These are phyloP conservation scores for Neospermospora avenae DNA, from an alignment of 2,329 filamentous ascomycete species.

Conservation along the genomic window DNA sequence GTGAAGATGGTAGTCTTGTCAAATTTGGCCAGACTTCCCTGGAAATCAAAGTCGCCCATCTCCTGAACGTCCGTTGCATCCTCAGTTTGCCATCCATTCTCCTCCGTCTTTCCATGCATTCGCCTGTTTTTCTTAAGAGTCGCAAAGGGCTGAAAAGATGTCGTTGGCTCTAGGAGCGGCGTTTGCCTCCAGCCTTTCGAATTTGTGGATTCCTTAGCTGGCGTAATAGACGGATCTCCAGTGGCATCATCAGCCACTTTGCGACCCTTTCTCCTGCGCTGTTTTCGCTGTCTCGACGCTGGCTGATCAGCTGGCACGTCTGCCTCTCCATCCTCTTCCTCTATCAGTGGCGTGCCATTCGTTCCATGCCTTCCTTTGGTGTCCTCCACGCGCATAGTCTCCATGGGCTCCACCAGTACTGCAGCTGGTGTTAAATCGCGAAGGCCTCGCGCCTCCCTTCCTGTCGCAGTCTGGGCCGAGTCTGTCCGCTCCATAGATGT, in stretches of 20 bases:
- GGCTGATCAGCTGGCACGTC: constrained; percentile 21
- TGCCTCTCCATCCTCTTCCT: constrained; percentile 26
- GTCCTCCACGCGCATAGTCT: constrained; percentile 37
- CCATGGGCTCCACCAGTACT: constrained; percentile 45
- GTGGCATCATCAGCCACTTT: constrained; percentile 37
- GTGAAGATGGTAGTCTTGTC: constrained; percentile 91
- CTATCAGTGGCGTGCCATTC: constrained; percentile 23
- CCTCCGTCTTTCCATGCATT: constrained; percentile 42
- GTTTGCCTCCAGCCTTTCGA: constrained; percentile 67
- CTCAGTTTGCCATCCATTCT: constrained; percentile 93
- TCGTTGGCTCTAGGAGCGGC: constrained; percentile 59
- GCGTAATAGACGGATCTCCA: constrained; percentile 40
- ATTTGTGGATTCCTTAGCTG: constrained; percentile 43
- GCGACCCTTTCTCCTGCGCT: constrained; percentile 38
- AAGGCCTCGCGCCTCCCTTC: constrained; percentile 20
- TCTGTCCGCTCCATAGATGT: constrained; percentile 32
- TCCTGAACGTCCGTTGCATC: constrained; percentile 94
- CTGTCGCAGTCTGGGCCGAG: constrained; percentile 24
- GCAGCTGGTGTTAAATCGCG: constrained; percentile 36
- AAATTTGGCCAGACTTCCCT: constrained; percentile 85
- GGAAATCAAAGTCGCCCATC: constrained; percentile 92
- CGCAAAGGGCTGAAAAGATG: constrained; percentile 61
- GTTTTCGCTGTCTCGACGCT: constrained; percentile 37
- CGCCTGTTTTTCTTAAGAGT: constrained; percentile 51
- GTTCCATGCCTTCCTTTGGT: constrained; percentile 24